These are phyloP conservation scores for Vigna reflexopilosa DNA, from an alignment of 306 rosid genomes.

Conservation along the genomic window DNA sequence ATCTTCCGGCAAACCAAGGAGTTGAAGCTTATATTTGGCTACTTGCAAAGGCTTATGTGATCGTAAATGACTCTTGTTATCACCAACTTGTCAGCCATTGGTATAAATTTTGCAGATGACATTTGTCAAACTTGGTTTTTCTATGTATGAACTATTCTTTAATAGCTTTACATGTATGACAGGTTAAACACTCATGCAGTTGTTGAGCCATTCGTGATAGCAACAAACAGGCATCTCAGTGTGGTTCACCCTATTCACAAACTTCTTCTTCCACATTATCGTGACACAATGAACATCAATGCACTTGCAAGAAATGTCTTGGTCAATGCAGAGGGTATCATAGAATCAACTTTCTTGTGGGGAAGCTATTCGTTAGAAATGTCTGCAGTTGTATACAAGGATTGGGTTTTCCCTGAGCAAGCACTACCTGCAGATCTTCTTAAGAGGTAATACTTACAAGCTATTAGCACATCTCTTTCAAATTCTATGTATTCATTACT, in stretches of 20 bases:
- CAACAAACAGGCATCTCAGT: conserved; percentile 53
- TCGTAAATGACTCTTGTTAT: conserved; percentile 69
- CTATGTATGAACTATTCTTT: neutral
- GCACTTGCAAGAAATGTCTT: conserved; percentile 48
- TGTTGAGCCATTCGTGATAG: conserved; percentile 70
- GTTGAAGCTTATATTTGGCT: conserved; percentile 65
- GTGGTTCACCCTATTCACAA: conserved; percentile 53
- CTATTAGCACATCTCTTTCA: neutral
- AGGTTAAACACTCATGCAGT: conserved; percentile 87
- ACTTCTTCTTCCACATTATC: conserved; percentile 51
- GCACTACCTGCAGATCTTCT: conserved; percentile 51
- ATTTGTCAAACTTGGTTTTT: neutral
- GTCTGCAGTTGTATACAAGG: conserved; percentile 48
- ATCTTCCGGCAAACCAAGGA: conserved; percentile 62
- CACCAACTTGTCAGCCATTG: conserved; percentile 83
- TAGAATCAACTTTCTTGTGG: conserved; percentile 51
- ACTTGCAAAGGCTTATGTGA: conserved; percentile 77
- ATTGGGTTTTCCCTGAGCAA: conserved; percentile 52
- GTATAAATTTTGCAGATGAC: conserved; percentile 45
- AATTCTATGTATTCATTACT: neutral
- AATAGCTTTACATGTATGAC: conserved; percentile 14
- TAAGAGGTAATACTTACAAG: conserved; percentile 45
- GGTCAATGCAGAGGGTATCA: conserved; percentile 54
- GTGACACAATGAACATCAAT: conserved; percentile 56
- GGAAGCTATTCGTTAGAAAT: conserved; percentile 46